These are phyloP conservation scores for Pinus albicaulis DNA, from an alignment of 75 land plant genomes.

Conservation along the genomic window DNA sequence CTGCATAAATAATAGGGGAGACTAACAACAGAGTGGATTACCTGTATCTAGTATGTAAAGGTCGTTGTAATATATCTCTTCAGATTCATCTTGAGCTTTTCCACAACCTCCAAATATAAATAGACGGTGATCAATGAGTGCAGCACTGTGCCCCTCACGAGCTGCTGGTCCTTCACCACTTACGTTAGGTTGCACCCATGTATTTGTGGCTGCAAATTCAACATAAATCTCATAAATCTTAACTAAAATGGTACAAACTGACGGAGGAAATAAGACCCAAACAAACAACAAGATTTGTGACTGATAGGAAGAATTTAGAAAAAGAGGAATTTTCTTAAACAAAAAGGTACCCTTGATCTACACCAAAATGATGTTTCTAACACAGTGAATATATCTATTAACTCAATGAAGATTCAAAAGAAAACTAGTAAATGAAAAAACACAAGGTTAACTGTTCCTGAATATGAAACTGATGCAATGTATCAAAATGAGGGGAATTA, in stretches of 20 bases:
- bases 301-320: not conserved
- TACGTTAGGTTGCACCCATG: slow-evolving; percentile 70
- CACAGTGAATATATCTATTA: not conserved
- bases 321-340: not conserved
- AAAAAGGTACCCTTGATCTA: not conserved
- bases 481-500: too few species aligned
- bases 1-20: not conserved
- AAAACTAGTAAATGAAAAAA: not conserved
- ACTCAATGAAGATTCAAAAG: not conserved
- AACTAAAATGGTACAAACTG: slow-evolving; percentile 6
- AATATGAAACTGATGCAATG: not conserved
- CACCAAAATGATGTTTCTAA: not conserved
- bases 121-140: slow-evolving; percentile 61
- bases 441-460: not conserved
- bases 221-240: not conserved
- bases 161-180: slow-evolving; percentile 78
- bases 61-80: slow-evolving; percentile 84
- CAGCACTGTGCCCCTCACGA: slow-evolving; percentile 94
- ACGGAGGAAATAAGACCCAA: not conserved
- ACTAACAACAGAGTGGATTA: slow-evolving; percentile 6
- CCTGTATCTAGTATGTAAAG: slow-evolving; percentile 83
- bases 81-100: slow-evolving; percentile 44
- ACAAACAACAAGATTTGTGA: not conserved
- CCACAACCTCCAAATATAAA: slow-evolving; percentile 98
- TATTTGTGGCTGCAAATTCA: slow-evolving; percentile 54